Conservation (phyloP, 805 yeast genomes). For the Debaryomyces tyrocola region DNA sequence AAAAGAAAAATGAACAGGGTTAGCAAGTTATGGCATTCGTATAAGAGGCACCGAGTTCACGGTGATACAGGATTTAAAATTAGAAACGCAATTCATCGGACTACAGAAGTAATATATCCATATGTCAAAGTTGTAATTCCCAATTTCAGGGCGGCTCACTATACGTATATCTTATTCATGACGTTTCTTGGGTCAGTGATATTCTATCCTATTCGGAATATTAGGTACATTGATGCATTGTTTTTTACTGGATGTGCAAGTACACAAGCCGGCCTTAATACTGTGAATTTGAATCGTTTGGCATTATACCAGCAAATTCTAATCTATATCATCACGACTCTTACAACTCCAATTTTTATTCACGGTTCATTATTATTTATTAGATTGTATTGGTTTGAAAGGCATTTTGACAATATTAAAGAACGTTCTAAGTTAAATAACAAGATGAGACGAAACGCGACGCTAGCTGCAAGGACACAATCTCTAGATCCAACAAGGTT, state of each 20-base stretch:
- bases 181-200: slow-evolving; percentile 69
- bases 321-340: slow-evolving; percentile 58
- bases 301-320: slow-evolving; percentile 77
- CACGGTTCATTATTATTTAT: slow-evolving; percentile 76
- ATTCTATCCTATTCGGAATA: slow-evolving; percentile 70
- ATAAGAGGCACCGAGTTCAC: slow-evolving; percentile 6
- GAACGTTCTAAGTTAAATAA: slow-evolving; percentile 74
- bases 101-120: slow-evolving; percentile 42
- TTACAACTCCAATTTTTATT: slow-evolving; percentile 86
- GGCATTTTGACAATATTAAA: slow-evolving; percentile 80
- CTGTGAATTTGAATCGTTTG: slow-evolving; percentile 65
- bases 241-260: slow-evolving; percentile 74
- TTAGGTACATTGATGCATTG: slow-evolving; percentile 72
- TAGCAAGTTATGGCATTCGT: neutral
- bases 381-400: slow-evolving; percentile 86
- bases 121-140: slow-evolving; percentile 44
- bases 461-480: slow-evolving; percentile 55
- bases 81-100: slow-evolving; percentile 34
- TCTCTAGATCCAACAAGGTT: slow-evolving; percentile 25
- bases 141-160: slow-evolving; percentile 64
- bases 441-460: slow-evolving; percentile 78
- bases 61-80: slow-evolving; percentile 18
- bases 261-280: slow-evolving; percentile 91
- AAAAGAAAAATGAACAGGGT: neutral
- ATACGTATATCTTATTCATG: slow-evolving; percentile 63